Evolutionary conservation across 2,329 filamentous ascomycete genomes (phyloP).

Genomic region (Trichoderma cornu-damae): DNA sequence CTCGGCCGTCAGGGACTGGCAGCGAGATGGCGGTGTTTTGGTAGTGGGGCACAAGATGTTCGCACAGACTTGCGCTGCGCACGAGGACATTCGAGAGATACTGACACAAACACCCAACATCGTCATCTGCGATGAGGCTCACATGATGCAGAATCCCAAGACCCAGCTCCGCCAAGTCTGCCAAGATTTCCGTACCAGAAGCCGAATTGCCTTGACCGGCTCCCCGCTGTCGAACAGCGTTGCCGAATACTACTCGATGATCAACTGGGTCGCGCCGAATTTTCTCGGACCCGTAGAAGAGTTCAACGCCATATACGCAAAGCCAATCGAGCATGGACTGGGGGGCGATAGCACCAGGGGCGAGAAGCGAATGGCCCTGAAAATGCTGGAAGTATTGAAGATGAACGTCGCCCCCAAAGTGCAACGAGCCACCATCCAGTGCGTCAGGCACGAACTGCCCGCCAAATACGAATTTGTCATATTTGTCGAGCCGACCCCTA

Average conservation of each 20-base stretch:
- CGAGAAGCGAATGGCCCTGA: constrained; percentile 57
- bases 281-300: constrained; percentile 66
- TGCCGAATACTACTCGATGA: constrained; percentile 78
- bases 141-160: constrained; percentile 64
- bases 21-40: constrained; percentile 62
- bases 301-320: constrained; percentile 65
- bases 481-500: constrained; percentile 60
- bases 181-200: constrained; percentile 57
- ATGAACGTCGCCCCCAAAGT: constrained; percentile 71
- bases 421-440: constrained; percentile 63
- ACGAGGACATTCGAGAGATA: constrained; percentile 34
- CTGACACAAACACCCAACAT: constrained; percentile 61
- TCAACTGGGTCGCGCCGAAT: constrained; percentile 77
- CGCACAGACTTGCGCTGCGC: constrained; percentile 19
- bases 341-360: constrained; percentile 54
- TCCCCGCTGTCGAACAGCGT: constrained; percentile 83
- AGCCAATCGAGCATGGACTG: constrained; percentile 68
- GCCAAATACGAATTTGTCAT: constrained; percentile 78
- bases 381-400: constrained; percentile 66
- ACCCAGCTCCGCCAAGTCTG: constrained; percentile 51
- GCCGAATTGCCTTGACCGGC: constrained; percentile 77
- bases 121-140: constrained; percentile 81
- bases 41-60: constrained; percentile 65
- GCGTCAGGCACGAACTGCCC: constrained; percentile 62
- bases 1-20: constrained; percentile 53